phyloP scores from a whole-genome alignment of 495 filamentous ascomycete genomes.

The Aspergillus baeticus region DNA sequence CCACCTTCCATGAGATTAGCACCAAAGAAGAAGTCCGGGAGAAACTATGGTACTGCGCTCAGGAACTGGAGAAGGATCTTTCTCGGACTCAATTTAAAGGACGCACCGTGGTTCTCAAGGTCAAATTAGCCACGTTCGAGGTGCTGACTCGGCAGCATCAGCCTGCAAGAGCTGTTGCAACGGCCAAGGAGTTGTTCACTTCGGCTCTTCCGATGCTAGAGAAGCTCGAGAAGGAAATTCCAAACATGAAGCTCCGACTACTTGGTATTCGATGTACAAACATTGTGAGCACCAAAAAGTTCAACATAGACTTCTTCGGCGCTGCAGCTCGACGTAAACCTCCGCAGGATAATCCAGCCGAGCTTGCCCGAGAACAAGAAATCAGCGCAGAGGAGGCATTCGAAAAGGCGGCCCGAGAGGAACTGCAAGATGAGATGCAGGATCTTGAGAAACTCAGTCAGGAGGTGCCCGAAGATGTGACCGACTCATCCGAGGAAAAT shows the following conservation, averaged over 20 bases:
- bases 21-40: constrained; percentile 65
- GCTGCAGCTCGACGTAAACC: constrained; percentile 29
- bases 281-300: constrained; percentile 79
- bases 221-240: constrained; percentile 84
- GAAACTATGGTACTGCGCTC: constrained; percentile 75
- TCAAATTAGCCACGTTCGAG: constrained; percentile 93
- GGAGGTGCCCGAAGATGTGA: constrained; percentile 34
- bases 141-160: constrained; percentile 80
- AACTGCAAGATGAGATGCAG: constrained; percentile 63
- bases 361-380: constrained; percentile 54
- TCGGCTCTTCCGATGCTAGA: constrained; percentile 78
- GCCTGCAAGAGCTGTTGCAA: constrained; percentile 66
- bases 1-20: constrained; percentile 81
- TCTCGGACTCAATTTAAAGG: constrained; percentile 79
- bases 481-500: not conserved
- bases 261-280: constrained; percentile 89
- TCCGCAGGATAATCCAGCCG: not conserved
- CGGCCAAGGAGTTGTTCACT: constrained; percentile 79
- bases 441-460: constrained; percentile 64
- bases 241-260: constrained; percentile 75
- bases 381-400: constrained; percentile 69
- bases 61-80: constrained; percentile 88
- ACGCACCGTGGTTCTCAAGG: constrained; percentile 83
- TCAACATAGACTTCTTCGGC: constrained; percentile 78
- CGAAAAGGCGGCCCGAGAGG: constrained; percentile 61